Base-by-base conservation (phyloP, 2,329 filamentous ascomycete species). In the Hirsutella rhossiliensis region DNA sequence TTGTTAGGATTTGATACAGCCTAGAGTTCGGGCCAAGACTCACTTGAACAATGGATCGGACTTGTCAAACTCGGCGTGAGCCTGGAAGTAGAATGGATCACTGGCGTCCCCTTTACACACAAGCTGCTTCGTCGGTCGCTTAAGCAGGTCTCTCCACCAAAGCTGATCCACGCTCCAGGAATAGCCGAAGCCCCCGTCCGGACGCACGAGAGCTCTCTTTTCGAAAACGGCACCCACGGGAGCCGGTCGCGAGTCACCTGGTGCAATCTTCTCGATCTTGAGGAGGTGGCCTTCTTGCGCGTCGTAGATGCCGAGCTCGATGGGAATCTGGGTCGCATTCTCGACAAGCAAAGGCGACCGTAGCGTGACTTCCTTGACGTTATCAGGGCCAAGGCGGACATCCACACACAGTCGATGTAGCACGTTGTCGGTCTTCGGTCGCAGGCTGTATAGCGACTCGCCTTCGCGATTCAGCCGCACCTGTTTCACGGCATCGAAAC, bases 281-380 rank as follows among this genome's bases (percentile, higher is more conserved):
- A 97, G 76, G 17, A 98, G 71, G 60, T 96, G 83, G 1, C 89
- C 89, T 45, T 95, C 84, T 48, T 87, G 78, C 0, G 80, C 80
- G 60, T 90, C 92, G 58, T 87, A 96, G 15, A 98, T 80, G 15
- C 92, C 94, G 19, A 98, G 64, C 62, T 98, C 92, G 13, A 98
- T 81, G 0, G 92, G 90, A 38, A 98, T 95, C 58, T 98, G 87
- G 0, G 92, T 98, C 50, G 92, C 85, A 62, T 98, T 98, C 60
- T 98, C 92, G 8, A 98, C 80, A 0, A 96, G 67, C 1, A 98
- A 68, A 1, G 92, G 92, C 17, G 90, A 97, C 23, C 92, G 79
- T 56, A 98, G 81, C 1, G 89, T 98, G 56, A 98, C 94, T 60
- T 94, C 94, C 67, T 98, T 98, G 66, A 98, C 86, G 56, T 97